These are phyloP conservation scores for Cystobasidiopsis lactophilus DNA, from an alignment of 768 basidiomycete species.

Conservation along the genomic window DNA sequence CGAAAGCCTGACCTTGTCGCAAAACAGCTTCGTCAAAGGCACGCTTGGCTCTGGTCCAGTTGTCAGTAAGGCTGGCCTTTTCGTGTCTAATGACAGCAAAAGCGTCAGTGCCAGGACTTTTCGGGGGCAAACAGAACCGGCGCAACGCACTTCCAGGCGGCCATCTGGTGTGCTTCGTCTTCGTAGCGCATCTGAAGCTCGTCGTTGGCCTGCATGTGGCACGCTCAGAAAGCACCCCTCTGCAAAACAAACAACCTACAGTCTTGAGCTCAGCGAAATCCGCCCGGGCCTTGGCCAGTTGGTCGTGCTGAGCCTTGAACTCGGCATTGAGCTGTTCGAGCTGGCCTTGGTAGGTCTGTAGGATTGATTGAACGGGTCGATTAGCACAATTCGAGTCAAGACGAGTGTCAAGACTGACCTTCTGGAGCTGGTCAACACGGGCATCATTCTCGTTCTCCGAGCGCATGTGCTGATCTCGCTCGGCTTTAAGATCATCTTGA, in stretches of 20 bases:
- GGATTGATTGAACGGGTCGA: background rate
- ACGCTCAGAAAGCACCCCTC: background rate
- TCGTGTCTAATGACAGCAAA: no score
- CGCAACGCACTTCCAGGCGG: slow-evolving; percentile 2
- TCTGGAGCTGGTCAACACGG: background rate
- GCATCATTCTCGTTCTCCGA: background rate
- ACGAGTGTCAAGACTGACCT: slow-evolving; percentile 1
- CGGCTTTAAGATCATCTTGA: background rate
- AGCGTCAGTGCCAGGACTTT: no score
- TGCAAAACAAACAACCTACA: background rate
- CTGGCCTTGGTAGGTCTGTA: background rate
- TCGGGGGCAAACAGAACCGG: no score
- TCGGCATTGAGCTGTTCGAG: slow-evolving; percentile 1
- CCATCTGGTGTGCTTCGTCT: background rate
- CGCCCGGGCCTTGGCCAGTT: background rate
- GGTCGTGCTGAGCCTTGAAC: background rate
- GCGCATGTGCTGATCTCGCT: background rate
- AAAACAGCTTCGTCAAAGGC: slow-evolving; percentile 1
- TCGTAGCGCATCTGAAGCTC: slow-evolving; percentile 2
- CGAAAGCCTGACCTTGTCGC: background rate
- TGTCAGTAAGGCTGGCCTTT: background rate
- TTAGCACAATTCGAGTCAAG: background rate
- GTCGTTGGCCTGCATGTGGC: background rate
- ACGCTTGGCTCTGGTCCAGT: background rate
- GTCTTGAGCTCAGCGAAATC: background rate